phyloP scores from a whole-genome alignment of 2,329 filamentous ascomycete species.

The Fusarium verrucosum region DNA sequence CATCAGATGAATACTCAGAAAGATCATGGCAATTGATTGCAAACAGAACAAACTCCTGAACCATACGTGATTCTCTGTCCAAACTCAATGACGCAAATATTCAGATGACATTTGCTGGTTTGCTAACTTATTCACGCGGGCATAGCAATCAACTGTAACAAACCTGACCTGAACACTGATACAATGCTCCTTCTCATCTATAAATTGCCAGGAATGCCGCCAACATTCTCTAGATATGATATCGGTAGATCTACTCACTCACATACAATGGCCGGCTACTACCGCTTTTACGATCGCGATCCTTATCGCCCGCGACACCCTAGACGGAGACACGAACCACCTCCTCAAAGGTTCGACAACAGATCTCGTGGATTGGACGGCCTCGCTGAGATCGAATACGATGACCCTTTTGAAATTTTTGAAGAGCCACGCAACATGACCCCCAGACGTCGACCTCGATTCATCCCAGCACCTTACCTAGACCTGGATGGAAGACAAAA shows the following conservation, averaged over 20 bases:
- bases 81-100: neutral
- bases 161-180: neutral
- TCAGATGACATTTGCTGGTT: neutral
- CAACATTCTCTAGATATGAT: neutral
- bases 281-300: neutral
- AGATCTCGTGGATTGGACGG: neutral
- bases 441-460: neutral
- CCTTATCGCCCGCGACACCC: neutral
- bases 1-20: too few relatives aligned
- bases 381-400: conserved; percentile 3
- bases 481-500: conserved; percentile 8
- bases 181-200: neutral
- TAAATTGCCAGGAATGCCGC: conserved; percentile 1
- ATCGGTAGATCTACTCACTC: neutral
- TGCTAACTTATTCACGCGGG: neutral
- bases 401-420: neutral
- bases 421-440: neutral
- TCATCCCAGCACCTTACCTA: neutral
- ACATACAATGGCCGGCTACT: neutral
- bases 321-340: neutral
- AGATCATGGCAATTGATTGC: too few relatives aligned
- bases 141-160: conserved; percentile 4
- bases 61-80: neutral
- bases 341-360: neutral
- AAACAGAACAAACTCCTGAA: neutral